Base-by-base conservation (phyloP, 805 yeast species). In the Lachancea sp. region DNA sequence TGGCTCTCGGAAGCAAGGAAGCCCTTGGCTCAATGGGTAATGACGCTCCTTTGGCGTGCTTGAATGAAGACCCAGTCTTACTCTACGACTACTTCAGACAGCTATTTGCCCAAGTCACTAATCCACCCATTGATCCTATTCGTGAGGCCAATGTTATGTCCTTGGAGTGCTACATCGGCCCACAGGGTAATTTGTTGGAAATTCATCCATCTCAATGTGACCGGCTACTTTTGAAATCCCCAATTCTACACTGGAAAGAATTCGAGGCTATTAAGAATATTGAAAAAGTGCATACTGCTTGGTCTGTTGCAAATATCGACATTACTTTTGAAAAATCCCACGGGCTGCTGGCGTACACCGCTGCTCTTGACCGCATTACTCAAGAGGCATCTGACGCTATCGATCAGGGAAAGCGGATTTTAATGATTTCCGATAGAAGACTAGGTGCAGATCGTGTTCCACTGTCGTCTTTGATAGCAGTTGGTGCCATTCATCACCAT, bases 1-100 rank as follows among this genome's bases (percentile, higher is more conserved):
- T 90, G 98, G 97, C 95, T 30, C 58, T 73, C 29, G 82, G 78
- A 51, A 96, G 90, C 46, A 90, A 89, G 60, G 98, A 90, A 68
- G 88, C 97, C 9, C 72, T 90, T 39, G 97, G 98, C 13, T 89
- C 97, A 15, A 90, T 90, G 98, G 98, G 98, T 72, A 90, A 90
- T 60, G 98, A 90, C 60, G 79, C 92, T 38, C 95, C 97, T 9
- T 71, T 90, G 49, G 97, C 97, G 0, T 92, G 98, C 67, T 69
- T 90, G 52, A 82, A 95, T 28, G 90, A 85, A 60, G 95, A 88
- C 65, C 97, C 98, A 31, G 82, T 81, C 51, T 68, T 92, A 47
- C 70, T 87, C 48, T 90, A 84, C 63, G 98, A 92, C 58, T 90
- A 90, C 68, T 92, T 90, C 73, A 80, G 95, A 56, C 95, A 90